Evolutionary conservation across 805 yeast genomes (phyloP), one percentile per base, ranked within the genome.

Genomic region (Nakazawaea anatomiae): DNA sequence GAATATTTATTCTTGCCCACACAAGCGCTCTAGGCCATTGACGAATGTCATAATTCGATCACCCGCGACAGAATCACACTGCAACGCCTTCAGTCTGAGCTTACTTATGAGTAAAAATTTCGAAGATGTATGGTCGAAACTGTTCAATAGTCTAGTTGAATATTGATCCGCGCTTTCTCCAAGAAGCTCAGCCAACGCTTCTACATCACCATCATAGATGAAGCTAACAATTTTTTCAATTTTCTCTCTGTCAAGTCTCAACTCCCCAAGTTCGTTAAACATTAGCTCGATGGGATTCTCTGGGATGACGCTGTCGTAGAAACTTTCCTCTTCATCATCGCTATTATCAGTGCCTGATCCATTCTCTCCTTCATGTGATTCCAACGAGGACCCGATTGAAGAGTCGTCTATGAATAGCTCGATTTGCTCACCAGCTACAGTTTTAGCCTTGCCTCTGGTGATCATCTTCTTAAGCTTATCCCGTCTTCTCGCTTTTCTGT

Each of bases 231-330:
- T 25, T 27, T 25, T 28, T 36, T 35, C 41, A 38, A 44, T 44
- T 14, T 38, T 44, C 18, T 35, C 28, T 36, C 47, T 44, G 14
- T 44, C 47, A 18, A 44, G 47, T 14, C 36, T 44, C 34, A 36
- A 44, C 8, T 27, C 6, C 12, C 25, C 41, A 25, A 44, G 9
- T 36, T 38, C 35, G 14, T 5, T 8, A 14, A 44, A 5, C 9
- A 7, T 4, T 4, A 12, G 39, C 8, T 36, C 35, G 10, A 44
- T 27, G 3, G 41, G 27, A 34, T 36, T 12, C 27, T 36, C 42
- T 5, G 10, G 12, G 10, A 14, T 36, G 28, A 35, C 6, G n/a
- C 40, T 38, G 8, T 38, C 40, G n/a, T 38, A 38, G 2, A 38
- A 7, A 7, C 5, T 11, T 2, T 38, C 39, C 6, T 10, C 25